Percentiles rank a stretch among this genome's conserved stretches.
Conservation (phyloP, 2,329 filamentous ascomycete genomes). For the Sclerotinia glacialis region DNA sequence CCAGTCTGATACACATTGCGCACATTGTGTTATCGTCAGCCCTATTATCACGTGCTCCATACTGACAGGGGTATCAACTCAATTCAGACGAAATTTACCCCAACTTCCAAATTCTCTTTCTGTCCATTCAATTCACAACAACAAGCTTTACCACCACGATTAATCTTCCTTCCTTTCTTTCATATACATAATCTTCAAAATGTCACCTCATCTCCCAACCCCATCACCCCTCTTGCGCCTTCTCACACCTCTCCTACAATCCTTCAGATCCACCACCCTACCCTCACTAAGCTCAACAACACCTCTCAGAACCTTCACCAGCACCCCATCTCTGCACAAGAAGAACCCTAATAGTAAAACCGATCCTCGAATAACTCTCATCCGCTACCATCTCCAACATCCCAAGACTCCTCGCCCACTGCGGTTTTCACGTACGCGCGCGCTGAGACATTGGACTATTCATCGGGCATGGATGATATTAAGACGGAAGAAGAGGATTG, state of each 20-base stretch:
- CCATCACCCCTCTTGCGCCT: slow-evolving; percentile 30
- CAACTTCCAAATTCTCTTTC: not conserved
- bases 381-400: slow-evolving; percentile 69
- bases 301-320: slow-evolving; percentile 29
- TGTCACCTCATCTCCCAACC: slow-evolving; percentile 26
- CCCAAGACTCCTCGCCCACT: slow-evolving; percentile 71
- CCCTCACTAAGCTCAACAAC: slow-evolving; percentile 12
- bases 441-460: slow-evolving; percentile 97
- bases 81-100: slow-evolving; percentile 11
- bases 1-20: not conserved
- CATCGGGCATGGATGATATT: slow-evolving; percentile 91
- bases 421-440: slow-evolving; percentile 81
- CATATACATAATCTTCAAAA: slow-evolving; percentile 21
- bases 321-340: slow-evolving; percentile 22
- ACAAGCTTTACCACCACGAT: slow-evolving; percentile 2
- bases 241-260: slow-evolving; percentile 34
- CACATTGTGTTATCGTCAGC: not conserved
- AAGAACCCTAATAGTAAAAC: slow-evolving; percentile 26
- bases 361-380: slow-evolving; percentile 48
- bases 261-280: slow-evolving; percentile 26
- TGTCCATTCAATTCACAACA: slow-evolving; percentile 3
- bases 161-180: too few species aligned
- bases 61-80: not conserved
- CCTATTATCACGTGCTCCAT: not conserved
- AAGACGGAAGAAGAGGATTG: slow-evolving; percentile 64